Percentiles rank a stretch among this genome's conserved stretches.
phyloP scores from a whole-genome alignment of 331 rosid species.

The Prunus yedoensis region DNA sequence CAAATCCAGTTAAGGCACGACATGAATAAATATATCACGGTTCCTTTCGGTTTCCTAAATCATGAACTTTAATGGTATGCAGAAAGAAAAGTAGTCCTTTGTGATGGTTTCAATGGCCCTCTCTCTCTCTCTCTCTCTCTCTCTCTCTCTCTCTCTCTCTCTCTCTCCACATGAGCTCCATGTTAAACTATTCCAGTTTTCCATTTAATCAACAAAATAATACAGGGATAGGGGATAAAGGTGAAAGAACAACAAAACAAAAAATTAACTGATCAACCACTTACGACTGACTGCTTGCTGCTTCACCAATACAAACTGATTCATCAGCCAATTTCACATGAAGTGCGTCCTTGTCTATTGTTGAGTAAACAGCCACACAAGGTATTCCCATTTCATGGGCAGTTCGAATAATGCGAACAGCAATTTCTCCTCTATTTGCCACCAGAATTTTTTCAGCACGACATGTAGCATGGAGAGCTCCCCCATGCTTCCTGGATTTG shows the following conservation, averaged over 20 bases:
- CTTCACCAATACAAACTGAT: slow-evolving; percentile 77
- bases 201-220: background rate
- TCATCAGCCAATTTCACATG: no score
- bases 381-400: no score
- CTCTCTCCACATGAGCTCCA: background rate
- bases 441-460: no score
- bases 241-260: background rate
- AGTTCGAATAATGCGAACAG: no score
- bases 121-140: no score
- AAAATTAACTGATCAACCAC: background rate
- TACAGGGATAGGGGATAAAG: background rate
- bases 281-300: slow-evolving; percentile 61
- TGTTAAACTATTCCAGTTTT: background rate
- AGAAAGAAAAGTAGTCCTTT: background rate
- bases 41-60: background rate
- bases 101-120: background rate
- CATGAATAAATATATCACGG: background rate
- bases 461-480: no score
- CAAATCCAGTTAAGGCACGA: no score
- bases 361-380: no score
- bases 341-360: no score
- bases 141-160: no score
- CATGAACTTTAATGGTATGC: background rate
- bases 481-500: no score
- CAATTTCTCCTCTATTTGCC: no score